Percentiles rank a stretch among this genome's conserved stretches.
These are phyloP conservation scores for Neoboletus magnificus DNA, from an alignment of 768 basidiomycete genomes.

Conservation along the genomic window DNA sequence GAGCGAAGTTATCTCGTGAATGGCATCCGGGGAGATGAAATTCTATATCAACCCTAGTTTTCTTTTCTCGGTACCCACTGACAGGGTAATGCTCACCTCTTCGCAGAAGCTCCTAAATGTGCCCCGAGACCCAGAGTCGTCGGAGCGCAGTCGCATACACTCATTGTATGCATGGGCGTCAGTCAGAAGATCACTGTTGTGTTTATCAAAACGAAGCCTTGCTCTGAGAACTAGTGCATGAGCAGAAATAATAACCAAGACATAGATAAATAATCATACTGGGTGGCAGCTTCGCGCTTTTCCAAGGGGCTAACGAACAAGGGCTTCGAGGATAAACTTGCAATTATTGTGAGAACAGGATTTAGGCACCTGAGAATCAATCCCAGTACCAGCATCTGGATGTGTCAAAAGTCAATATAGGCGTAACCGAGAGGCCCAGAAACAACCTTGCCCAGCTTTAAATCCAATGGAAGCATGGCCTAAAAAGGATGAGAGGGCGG, in stretches of 20 bases:
- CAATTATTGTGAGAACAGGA: conserved; percentile 78
- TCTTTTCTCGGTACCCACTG: background rate
- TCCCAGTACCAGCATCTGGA: conserved; percentile 84
- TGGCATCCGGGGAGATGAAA: conserved; percentile 70
- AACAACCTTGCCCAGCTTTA: conserved; percentile 77
- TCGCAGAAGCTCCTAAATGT: conserved; percentile 64
- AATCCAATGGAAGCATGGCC: conserved; percentile 84
- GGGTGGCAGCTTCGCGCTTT: conserved; percentile 73
- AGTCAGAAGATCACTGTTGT: conserved; percentile 82
- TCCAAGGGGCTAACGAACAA: conserved; percentile 81
- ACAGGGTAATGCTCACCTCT: conserved; percentile 39
- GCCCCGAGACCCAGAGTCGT: conserved; percentile 47
- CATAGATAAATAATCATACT: conserved; percentile 41
- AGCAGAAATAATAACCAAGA: background rate
- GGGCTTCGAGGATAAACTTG: conserved; percentile 82
- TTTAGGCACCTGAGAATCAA: conserved; percentile 81
- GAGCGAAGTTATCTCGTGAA: conserved; percentile 77
- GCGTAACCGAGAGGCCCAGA: background rate
- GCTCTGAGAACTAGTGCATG: conserved; percentile 47
- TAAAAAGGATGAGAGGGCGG: conserved; percentile 27
- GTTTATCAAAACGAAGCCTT: conserved; percentile 61
- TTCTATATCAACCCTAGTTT: conserved; percentile 45
- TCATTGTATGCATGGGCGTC: conserved; percentile 74
- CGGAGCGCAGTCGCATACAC: conserved; percentile 47
- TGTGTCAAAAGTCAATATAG: background rate